Conservation (phyloP, 371 early-diverging fungal genomes). For the Cokeromyces recurvatus region DNA sequence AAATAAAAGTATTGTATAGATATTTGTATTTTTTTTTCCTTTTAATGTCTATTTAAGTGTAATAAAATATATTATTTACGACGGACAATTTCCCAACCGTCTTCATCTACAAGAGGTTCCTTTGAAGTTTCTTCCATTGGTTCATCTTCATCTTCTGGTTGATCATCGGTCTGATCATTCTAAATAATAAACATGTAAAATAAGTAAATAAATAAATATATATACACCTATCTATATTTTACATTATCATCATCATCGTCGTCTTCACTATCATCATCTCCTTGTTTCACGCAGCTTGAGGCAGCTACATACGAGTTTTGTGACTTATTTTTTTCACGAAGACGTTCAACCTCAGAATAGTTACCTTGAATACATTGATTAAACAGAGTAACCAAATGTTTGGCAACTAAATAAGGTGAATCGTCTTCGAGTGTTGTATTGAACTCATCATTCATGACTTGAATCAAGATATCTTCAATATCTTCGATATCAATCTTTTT, state of each 20-base stretch:
- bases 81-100: slow-evolving; percentile 49
- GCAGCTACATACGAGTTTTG: slow-evolving; percentile 18
- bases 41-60: too few species aligned
- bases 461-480: slow-evolving; percentile 56
- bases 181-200: too few species aligned
- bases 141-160: slow-evolving; percentile 28
- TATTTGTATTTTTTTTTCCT: too few species aligned
- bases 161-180: slow-evolving; percentile 4
- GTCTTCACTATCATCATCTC: slow-evolving; percentile 27
- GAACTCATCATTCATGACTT: slow-evolving; percentile 69
- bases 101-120: slow-evolving; percentile 43
- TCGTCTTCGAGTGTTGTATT: slow-evolving; percentile 61
- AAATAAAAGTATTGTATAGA: too few species aligned
- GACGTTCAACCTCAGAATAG: slow-evolving; percentile 44
- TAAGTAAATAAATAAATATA: too few species aligned
- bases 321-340: slow-evolving; percentile 41
- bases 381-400: slow-evolving; percentile 44
- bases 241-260: neutral
- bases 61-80: slow-evolving; percentile 23
- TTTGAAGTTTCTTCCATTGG: slow-evolving; percentile 39
- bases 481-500: slow-evolving; percentile 58
- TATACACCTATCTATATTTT: neutral
- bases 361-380: slow-evolving; percentile 52
- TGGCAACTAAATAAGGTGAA: slow-evolving; percentile 52
- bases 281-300: slow-evolving; percentile 29